Base-by-base conservation (phyloP, 805 yeast genomes). In the Sungouiozyma intestinalis region DNA sequence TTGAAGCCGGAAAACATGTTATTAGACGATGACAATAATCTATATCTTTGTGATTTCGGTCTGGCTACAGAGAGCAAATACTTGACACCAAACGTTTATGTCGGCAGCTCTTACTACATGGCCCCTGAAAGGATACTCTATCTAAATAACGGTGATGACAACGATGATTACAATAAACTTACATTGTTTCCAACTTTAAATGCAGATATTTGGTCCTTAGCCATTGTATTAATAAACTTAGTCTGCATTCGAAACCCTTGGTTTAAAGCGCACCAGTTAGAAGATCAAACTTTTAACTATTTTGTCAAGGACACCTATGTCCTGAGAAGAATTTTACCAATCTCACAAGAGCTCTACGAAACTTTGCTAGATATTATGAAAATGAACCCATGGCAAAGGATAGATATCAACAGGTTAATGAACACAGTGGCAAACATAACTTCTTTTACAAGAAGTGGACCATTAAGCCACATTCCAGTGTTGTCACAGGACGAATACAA, bases 1-100 rank as follows among this genome's bases (percentile, higher is more conserved):
- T 76, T 88, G 49, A 92, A 92, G 66, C 98, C 98, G 4, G 97
- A 92, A 61, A 92, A 92, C 66, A 75, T 92, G 43, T 67, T 92
- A 54, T 77, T 87, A 62, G 55, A 69, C 73, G 52, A 85, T 78
- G 45, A 58, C 70, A 41, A 71, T 65, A 42, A 66, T 81, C 43
- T 74, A 72, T 48, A 68, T 80, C 46, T 90, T 5, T 62, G 94
- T 32, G 98, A 90, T 65, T 90, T 92, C 63, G 97, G 97, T 3
- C 69, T 90, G 17, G 87, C 96, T 17, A 75, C 90, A 45, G 72
- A 74, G 38, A 71, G 74, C 9, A 64, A 69, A 34, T 63, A 55
- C 43, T 71, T 82, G 33, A 76, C 79, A 47, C 74, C 81, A 47
- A 81, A 82, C 52, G 76, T 79, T 16, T 86, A 94, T 49, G 74